Evolutionary conservation across 2,329 filamentous ascomycete species (phyloP), one percentile per base, ranked within the genome.

Genomic region (Juglanconis oblonga): DNA sequence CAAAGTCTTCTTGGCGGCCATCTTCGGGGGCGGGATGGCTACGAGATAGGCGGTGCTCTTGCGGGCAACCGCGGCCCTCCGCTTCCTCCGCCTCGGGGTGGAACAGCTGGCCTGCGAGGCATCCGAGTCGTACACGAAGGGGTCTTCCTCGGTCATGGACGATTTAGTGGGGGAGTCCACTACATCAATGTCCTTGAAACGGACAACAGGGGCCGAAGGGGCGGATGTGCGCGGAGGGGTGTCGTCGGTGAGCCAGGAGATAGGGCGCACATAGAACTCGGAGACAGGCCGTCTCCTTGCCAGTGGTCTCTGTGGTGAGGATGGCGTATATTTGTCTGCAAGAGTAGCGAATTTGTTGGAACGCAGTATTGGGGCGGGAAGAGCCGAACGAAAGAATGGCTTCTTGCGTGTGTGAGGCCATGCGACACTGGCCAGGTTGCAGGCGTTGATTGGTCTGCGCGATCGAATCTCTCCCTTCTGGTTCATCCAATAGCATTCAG

Each of bases 1-100:
- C 63, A 88, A 81, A 31, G 89, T 80, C 69, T 88, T 89, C 68
- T 87, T 82, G 68, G 79, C 77, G 64, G 81, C 75, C 62, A 84
- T 70, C 67, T 81, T 77, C 64, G 88, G 78, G 61, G 88, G 79
- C 0, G 90, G 88, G 64, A 89, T 87, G 48, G 88, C 89, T 45
- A 92, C 79, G 56, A 85, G 79, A 70, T 84, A 92, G 6, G 79
- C 81, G 2, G 87, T 90, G 69, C 83, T 87, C 55, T 79, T 81
- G 61, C 85, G 79, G 4, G 76, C 73, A 1, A 73, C 66, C 9
- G 79, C 78, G 68, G 80, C 81, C 60, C 75, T 76, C 58, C 72
- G 76, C 36, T 71, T 73, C 55, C 73, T 69, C 50, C 47, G 61
- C 40, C 50, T 45, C 29, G 47, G 33, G 31, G 55, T 50, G 13